phyloP scores from a whole-genome alignment of 768 basidiomycete genomes.

The Psilocybe sp. region DNA sequence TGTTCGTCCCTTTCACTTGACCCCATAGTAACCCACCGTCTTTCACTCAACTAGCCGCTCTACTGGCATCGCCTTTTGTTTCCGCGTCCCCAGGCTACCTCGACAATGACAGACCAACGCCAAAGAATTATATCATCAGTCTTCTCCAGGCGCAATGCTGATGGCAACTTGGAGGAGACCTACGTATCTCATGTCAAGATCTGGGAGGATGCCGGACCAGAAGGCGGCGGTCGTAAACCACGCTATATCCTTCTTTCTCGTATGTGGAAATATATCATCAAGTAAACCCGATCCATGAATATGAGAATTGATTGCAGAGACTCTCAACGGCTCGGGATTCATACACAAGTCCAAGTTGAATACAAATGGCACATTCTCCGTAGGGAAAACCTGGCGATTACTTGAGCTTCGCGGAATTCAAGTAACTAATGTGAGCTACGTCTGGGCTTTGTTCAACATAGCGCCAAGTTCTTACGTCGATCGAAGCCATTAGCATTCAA shows the following conservation, averaged over 20 bases:
- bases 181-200: constrained; percentile 92
- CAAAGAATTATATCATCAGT: constrained; percentile 81
- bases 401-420: constrained; percentile 79
- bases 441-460: not conserved
- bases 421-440: constrained; percentile 60
- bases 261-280: constrained; percentile 40
- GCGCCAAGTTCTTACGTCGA: constrained; percentile 8
- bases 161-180: constrained; percentile 65
- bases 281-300: not conserved
- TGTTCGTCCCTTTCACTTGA: not conserved
- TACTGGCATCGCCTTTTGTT: constrained; percentile 7
- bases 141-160: constrained; percentile 69
- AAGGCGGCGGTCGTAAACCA: constrained; percentile 74
- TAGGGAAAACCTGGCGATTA: constrained; percentile 95
- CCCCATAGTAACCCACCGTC: constrained; percentile 8
- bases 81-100: not conserved
- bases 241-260: constrained; percentile 90
- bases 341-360: constrained; percentile 98
- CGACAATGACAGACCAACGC: constrained; percentile 45
- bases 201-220: constrained; percentile 78
- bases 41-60: constrained; percentile 4
- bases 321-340: constrained; percentile 58
- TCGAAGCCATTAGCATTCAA: constrained; percentile 65
- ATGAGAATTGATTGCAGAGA: constrained; percentile 38
- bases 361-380: constrained; percentile 90